phyloP scores from a whole-genome alignment of 495 filamentous ascomycete genomes.

The Trichoderma reesei region DNA sequence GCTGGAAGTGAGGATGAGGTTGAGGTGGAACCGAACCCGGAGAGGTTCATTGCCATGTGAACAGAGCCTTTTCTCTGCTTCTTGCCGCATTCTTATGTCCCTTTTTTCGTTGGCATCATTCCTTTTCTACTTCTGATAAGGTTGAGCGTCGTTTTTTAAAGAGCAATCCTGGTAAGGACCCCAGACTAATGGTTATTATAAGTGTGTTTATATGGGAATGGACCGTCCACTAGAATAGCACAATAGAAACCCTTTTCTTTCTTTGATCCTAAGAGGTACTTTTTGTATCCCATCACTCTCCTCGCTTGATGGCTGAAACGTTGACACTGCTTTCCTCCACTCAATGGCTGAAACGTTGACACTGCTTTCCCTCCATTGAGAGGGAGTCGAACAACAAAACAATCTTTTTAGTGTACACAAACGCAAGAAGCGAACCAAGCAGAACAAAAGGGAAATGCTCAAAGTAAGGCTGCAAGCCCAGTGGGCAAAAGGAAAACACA shows the following conservation, averaged over 20 bases:
- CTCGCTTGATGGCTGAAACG: background rate
- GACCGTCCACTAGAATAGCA: background rate
- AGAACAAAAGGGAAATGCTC: background rate
- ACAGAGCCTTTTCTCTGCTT: background rate
- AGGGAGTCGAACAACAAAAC: background rate
- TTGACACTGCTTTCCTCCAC: too few species aligned
- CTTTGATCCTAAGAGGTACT: background rate
- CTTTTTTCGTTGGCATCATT: background rate
- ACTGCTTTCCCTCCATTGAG: too few species aligned
- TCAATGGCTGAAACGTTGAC: too few species aligned
- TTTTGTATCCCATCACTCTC: background rate
- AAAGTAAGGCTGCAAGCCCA: background rate
- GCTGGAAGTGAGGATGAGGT: background rate
- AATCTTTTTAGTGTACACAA: background rate
- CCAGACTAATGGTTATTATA: background rate
- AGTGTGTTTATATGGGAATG: background rate
- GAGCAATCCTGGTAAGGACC: background rate
- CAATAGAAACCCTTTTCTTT: background rate
- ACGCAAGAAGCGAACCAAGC: background rate
- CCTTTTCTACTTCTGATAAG: background rate
- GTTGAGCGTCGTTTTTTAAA: background rate
- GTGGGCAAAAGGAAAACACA: background rate
- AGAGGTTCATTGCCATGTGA: conserved; percentile 9
- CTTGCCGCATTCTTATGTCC: background rate
- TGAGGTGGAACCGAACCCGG: background rate